These are phyloP conservation scores for Schoenoplectus tabernaemontani DNA, from an alignment of 202 grass and related monocot genomes.

Conservation along the genomic window DNA sequence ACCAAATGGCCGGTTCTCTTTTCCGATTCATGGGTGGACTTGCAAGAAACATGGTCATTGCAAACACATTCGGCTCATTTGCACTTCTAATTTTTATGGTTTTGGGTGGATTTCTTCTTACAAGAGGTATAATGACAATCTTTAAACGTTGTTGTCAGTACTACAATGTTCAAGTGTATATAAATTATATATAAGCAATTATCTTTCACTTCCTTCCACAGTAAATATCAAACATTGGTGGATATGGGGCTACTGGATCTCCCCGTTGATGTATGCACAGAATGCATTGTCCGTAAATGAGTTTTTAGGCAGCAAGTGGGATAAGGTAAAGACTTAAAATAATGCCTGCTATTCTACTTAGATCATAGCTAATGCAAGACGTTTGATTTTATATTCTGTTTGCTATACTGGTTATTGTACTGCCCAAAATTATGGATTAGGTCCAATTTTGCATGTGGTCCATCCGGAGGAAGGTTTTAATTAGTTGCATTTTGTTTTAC, in stretches of 20 bases:
- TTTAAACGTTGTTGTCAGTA: neutral
- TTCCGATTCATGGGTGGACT: constrained; percentile 58
- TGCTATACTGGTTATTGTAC: neutral
- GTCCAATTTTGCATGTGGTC: neutral
- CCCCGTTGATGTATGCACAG: constrained; percentile 74
- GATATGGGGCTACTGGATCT: constrained; percentile 92
- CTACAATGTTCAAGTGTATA: neutral
- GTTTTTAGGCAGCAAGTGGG: constrained; percentile 63
- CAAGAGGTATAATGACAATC: constrained; percentile 44
- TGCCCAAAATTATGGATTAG: neutral
- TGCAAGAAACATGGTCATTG: constrained; percentile 64
- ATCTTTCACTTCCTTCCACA: constrained; percentile 23
- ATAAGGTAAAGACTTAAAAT: constrained; percentile 33
- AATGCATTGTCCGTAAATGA: constrained; percentile 75
- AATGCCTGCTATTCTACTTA: neutral
- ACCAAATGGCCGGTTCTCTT: constrained; percentile 53
- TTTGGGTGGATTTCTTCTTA: constrained; percentile 71
- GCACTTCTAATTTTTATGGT: constrained; percentile 55
- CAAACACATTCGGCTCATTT: constrained; percentile 74
- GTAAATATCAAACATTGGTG: constrained; percentile 63
- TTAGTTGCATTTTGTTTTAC: neutral
- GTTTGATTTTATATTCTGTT: neutral
- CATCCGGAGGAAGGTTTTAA: neutral
- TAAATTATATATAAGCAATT: neutral
- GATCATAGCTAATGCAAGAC: neutral